Evolutionary conservation across 441 rosid species (phyloP).

Genomic region (Populus hybrid): DNA sequence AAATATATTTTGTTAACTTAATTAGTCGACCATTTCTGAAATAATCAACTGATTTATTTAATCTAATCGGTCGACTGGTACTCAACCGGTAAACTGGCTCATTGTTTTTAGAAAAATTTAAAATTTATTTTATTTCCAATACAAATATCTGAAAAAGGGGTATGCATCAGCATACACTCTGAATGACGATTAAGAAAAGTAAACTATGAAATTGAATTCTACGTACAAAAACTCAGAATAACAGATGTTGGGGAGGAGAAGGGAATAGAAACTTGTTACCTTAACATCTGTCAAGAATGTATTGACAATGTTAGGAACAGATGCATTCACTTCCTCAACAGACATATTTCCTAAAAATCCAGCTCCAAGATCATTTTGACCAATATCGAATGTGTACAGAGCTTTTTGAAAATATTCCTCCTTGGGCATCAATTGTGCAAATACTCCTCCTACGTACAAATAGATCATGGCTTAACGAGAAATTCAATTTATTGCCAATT

Average conservation of each 20-base stretch:
- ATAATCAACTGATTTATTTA: too few species aligned
- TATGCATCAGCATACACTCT: too few species aligned
- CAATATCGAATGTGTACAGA: conserved; percentile 69
- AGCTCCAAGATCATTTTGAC: conserved; percentile 35
- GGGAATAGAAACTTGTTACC: conserved; percentile 17
- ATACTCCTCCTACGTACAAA: conserved; percentile 24
- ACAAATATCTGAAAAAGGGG: too few species aligned
- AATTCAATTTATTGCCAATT: conserved; percentile 11
- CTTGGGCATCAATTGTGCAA: conserved; percentile 29
- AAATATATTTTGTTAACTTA: too few species aligned
- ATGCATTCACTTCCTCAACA: conserved; percentile 47
- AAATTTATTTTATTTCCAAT: too few species aligned
- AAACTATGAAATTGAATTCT: too few species aligned
- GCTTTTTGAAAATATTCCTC: conserved; percentile 51
- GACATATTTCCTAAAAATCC: conserved; percentile 42
- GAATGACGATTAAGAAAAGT: too few species aligned
- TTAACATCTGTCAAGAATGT: conserved; percentile 50
- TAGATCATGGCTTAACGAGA: neutral
- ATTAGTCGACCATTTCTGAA: fast-evolving
- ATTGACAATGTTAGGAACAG: conserved; percentile 53
- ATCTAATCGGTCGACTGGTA: too few species aligned
- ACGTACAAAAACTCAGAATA: too few species aligned
- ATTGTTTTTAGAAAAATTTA: too few species aligned
- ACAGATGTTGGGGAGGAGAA: too few species aligned
- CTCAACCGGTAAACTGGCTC: too few species aligned